Evolutionary conservation across 129 eudicot species (phyloP).

Genomic region (Ambrosia artemisiifolia): DNA sequence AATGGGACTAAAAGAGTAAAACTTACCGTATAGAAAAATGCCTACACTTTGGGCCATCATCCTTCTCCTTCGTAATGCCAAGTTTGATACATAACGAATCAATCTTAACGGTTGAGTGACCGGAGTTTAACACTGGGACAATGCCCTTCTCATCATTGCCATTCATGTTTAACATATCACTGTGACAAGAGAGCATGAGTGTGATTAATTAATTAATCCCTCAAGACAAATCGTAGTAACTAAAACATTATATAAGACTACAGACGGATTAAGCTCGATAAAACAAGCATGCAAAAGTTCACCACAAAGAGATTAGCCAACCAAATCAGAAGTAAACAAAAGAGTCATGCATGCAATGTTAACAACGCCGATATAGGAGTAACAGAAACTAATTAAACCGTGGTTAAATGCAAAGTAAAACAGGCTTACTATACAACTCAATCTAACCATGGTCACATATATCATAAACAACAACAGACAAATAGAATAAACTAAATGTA

Average conservation of each 20-base stretch:
- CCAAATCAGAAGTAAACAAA: neutral
- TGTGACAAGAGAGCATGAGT: conserved; percentile 18
- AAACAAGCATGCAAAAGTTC: conserved; percentile 4
- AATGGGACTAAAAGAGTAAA: neutral
- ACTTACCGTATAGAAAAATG: conserved; percentile 78
- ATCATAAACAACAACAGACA: neutral
- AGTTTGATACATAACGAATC: conserved; percentile 58
- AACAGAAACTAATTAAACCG: neutral
- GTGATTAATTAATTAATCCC: neutral
- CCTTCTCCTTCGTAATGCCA: conserved; percentile 39
- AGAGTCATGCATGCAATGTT: neutral
- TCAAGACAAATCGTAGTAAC: neutral
- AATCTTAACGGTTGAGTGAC: conserved; percentile 39
- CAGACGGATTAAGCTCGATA: neutral
- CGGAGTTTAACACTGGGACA: conserved; percentile 33
- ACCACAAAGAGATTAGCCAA: neutral
- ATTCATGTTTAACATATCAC: conserved; percentile 33
- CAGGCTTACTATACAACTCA: neutral
- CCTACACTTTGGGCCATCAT: conserved; percentile 31
- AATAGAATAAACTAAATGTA: neutral
- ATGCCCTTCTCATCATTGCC: conserved; percentile 37
- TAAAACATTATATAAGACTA: neutral
- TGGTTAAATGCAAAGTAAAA: conserved; percentile 1
- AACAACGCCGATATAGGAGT: neutral
- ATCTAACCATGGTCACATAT: neutral